Base-by-base conservation (phyloP, 805 yeast species). In the Ogataea henricii region DNA sequence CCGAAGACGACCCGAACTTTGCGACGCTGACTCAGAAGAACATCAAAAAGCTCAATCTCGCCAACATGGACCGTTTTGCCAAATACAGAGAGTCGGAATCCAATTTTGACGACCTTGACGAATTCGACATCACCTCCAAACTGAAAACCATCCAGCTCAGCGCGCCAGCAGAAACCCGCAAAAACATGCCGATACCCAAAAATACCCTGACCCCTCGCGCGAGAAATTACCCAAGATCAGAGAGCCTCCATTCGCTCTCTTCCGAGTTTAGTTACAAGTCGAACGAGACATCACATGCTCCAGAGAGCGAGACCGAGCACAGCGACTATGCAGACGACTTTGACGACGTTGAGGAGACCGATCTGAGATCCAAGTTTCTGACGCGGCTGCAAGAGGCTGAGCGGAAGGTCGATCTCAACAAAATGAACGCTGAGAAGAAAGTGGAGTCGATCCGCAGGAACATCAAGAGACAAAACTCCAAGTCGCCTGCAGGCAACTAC, bases 301-400 rank as follows among this genome's bases (percentile, higher is more conserved):
- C 61, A 22, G 67, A 64, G 40, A 59, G 60, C 32, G 68, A 62
- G n/a, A 57, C 67, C 0, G 68, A 64, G 21, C 60, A 64, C 40
- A 64, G 67, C 47, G 69, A 65, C 40, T 65, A 64, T 35, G 64
- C 60, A 1, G 62, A 56, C 9, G 67, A 64, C 34, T 61, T 56
- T 43, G 62, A 55, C 17, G 60, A 53, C 16, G 42, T 56, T 21
- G 56, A 50, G 17, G 47, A 46, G 3, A 18, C 40, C n/a, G 55
- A 57, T 34, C 39, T 63, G 32, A 17, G 47, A 6, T 30, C 45
- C 10, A 53, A 52, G 22, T 52, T 64, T 8, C 48, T 48, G 20
- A 33, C 43, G 25, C 53, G 58, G n/a, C 57, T 57, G 32, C 37
- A 30, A 14, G 44, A 48, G 12, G 61, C 63, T 0, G 61, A 56